Evolutionary conservation across 495 filamentous ascomycete species (phyloP), one percentile per base, ranked within the genome.

Genomic region (Penicillium argentinense): DNA sequence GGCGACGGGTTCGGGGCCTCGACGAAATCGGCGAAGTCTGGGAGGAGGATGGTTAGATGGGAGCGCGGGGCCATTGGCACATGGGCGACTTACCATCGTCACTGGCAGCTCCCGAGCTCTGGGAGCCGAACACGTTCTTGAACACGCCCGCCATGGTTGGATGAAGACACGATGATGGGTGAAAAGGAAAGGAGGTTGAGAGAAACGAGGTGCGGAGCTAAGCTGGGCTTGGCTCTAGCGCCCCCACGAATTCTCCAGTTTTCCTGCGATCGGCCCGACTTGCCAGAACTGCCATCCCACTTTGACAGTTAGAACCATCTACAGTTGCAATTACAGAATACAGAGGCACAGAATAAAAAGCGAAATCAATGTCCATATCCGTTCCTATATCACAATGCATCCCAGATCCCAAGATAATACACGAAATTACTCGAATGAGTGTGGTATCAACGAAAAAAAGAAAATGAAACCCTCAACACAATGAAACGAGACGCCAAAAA

Each of bases 11-110:
- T 76, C 49, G 86, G 78, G 49, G 78, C 84, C 61, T 78, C 79
- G 21, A 85, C 82, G 53, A 88, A 91, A 66, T 91, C 87, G 63
- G 83, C 86, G 59, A 91, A 90, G 63, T 88, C 87, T 91, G 26
- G 14, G 24, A 32, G 16, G 37, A 9, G 17, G 22, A 32, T 41
- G 9, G 43, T 53, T 25, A 53, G 43, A 41, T 6, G 22, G 18
- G 42, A 21, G 36, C 13, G 25, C 43, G 39, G 44, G 22, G 42
- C 37, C 5, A 51, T 45, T 37, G 21, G 43, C 33, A 51, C 12
- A 33, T 23, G 33, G 34, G 13, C 38, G 19, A 53, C 81, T 63
- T 76, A 87, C 83, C 83, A 67, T 84, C 78, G 58, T 87, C 82
- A 45, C 71, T 70, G 39, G 72, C 67, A 33, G 77, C 69, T 45